Percentiles rank a stretch among this genome's conserved stretches.
phyloP scores from a whole-genome alignment of 1,284 basidiomycete genomes.

The Microbotryum saponariae region DNA sequence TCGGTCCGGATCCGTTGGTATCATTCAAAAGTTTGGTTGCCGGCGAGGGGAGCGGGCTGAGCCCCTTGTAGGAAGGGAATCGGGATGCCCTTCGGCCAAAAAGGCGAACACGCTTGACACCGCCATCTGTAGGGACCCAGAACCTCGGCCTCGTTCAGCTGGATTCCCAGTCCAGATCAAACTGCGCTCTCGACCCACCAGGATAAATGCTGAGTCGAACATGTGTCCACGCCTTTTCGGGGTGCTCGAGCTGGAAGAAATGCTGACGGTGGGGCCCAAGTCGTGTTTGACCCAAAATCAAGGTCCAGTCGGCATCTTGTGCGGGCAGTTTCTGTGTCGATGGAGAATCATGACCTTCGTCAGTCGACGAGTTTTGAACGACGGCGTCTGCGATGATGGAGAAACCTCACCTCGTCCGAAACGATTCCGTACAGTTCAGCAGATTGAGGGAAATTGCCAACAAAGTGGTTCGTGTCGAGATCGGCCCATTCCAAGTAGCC shows the following conservation, averaged over 20 bases:
- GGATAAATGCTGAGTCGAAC: constrained; percentile 83
- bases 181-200: constrained; percentile 35
- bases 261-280: constrained; percentile 86
- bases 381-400: too few species aligned
- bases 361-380: neutral
- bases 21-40: constrained; percentile 18
- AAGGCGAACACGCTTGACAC: constrained; percentile 82
- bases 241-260: constrained; percentile 61
- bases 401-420: constrained; percentile 46
- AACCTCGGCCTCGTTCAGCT: too few species aligned
- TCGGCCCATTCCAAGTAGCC: constrained; percentile 71
- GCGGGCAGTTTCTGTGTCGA: constrained; percentile 39
- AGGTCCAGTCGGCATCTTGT: constrained; percentile 54
- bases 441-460: constrained; percentile 90
- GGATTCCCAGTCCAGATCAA: too few species aligned
- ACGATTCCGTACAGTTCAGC: constrained; percentile 66
- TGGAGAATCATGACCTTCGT: constrained; percentile 3
- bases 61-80: constrained; percentile 22
- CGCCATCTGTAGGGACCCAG: constrained; percentile 57
- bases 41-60: constrained; percentile 21
- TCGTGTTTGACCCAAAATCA: constrained; percentile 66
- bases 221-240: constrained; percentile 61
- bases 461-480: constrained; percentile 91
- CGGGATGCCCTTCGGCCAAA: constrained; percentile 55
- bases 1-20: constrained; percentile 25